These are phyloP conservation scores for Zoysia japonica DNA, from an alignment of 176 grass and related monocot genomes.

Conservation along the genomic window DNA sequence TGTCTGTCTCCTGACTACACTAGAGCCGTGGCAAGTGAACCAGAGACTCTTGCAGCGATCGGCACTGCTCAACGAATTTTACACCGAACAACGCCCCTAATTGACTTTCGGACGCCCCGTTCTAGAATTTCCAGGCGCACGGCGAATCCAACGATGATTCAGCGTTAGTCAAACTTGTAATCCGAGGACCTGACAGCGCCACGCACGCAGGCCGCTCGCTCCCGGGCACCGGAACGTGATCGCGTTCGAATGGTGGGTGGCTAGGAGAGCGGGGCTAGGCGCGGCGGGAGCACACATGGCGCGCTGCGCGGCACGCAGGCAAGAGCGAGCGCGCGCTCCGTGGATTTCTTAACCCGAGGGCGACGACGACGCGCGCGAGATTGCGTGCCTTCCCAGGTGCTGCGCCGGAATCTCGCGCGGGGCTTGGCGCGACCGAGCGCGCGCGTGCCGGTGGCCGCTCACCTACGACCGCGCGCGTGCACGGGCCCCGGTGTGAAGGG, in stretches of 20 bases:
- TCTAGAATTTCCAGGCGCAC: background rate
- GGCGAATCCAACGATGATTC: background rate
- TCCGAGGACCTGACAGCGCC: background rate
- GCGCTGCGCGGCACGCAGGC: background rate
- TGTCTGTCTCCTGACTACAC: background rate
- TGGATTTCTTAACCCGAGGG: background rate
- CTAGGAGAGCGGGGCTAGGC: background rate
- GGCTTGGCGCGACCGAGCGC: constrained; percentile 26
- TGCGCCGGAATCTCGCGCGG: constrained; percentile 36
- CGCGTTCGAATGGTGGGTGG: background rate
- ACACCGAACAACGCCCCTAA: background rate
- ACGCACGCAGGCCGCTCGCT: background rate
- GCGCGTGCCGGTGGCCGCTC: constrained; percentile 21
- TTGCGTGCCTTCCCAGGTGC: constrained; percentile 1
- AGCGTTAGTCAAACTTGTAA: background rate
- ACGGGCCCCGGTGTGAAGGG: constrained; percentile 11
- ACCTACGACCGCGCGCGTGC: constrained; percentile 29
- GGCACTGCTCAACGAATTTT: constrained; percentile 23
- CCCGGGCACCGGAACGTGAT: background rate
- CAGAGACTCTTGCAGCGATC: constrained; percentile 6
- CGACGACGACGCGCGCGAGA: background rate
- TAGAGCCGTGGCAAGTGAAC: constrained; percentile 8
- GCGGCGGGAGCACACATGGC: constrained; percentile 9
- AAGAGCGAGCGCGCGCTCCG: background rate
- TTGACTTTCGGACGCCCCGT: background rate